These are phyloP conservation scores for Corymbia citriodora DNA, from an alignment of 441 rosid species.

Conservation along the genomic window DNA sequence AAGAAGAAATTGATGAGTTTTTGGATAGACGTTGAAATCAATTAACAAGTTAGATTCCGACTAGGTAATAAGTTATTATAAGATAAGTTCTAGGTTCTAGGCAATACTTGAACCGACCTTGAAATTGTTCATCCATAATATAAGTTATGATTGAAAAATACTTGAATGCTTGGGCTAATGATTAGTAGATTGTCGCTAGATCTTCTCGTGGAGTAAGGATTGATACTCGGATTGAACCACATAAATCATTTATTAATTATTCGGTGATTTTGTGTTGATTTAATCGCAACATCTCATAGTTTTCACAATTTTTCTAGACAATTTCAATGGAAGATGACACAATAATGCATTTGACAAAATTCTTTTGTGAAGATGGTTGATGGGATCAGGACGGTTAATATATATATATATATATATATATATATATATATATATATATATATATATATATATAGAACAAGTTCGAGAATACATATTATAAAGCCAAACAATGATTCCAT, in stretches of 20 bases:
- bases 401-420: neutral
- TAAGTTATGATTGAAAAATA: neutral
- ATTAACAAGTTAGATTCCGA: no score
- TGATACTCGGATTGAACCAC: rapidly evolving
- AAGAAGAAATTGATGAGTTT: no score
- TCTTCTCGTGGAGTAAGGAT: neutral
- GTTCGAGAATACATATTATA: neutral
- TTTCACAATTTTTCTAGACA: neutral
- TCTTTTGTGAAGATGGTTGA: neutral
- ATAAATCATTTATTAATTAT: neutral
- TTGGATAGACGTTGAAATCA: no score
- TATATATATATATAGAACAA: no score
- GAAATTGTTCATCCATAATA: rapidly evolving
- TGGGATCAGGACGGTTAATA: neutral
- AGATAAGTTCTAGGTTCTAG: neutral
- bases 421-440: no score
- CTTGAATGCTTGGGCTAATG: rapidly evolving
- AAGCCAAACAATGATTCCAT: rapidly evolving
- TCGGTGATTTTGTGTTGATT: neutral
- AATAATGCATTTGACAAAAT: rapidly evolving
- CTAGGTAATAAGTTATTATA: no score
- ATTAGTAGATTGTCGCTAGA: neutral
- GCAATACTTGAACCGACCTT: rapidly evolving
- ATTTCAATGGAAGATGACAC: neutral
- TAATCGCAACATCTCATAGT: neutral